These are phyloP conservation scores for Venturia nashicola DNA, from an alignment of 2,329 filamentous ascomycete species.

Conservation along the genomic window DNA sequence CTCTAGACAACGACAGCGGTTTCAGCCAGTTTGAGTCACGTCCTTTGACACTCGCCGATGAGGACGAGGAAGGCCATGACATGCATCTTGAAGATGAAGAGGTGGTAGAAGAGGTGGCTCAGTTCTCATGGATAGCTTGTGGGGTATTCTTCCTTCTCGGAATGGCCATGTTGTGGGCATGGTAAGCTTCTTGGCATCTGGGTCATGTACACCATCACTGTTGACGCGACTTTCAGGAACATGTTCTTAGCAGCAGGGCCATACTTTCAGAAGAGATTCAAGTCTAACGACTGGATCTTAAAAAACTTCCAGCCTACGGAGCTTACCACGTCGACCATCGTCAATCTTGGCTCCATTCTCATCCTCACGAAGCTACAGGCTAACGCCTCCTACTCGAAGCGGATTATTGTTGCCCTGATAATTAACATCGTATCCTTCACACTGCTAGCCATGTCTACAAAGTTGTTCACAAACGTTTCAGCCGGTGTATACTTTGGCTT, in stretches of 20 bases:
- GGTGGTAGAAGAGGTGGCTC: background rate
- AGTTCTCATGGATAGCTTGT: conserved; percentile 81
- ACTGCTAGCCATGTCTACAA: conserved; percentile 69
- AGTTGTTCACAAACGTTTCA: conserved; percentile 49
- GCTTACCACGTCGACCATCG: conserved; percentile 71
- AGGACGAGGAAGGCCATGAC: conserved; percentile 13
- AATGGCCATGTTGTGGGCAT: conserved; percentile 93
- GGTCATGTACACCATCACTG: background rate
- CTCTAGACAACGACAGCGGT: conserved; percentile 14
- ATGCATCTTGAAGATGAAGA: background rate
- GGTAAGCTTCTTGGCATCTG: conserved; percentile 44
- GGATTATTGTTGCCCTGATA: conserved; percentile 65
- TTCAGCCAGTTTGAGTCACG: background rate
- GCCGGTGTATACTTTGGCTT: conserved; percentile 65
- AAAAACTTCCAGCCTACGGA: conserved; percentile 84
- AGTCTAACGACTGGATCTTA: conserved; percentile 55
- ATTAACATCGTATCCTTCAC: conserved; percentile 69
- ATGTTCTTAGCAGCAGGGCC: conserved; percentile 95
- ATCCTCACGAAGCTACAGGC: conserved; percentile 70
- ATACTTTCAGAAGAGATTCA: conserved; percentile 80
- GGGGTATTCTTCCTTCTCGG: conserved; percentile 73
- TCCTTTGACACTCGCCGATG: conserved; percentile 7
- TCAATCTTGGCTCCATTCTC: conserved; percentile 66
- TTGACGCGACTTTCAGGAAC: conserved; percentile 51
- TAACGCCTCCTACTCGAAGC: conserved; percentile 73